A percentile compares a stretch with the other conserved stretches of the same genome.
phyloP scores from a whole-genome alignment of 768 basidiomycete genomes.

The Pisolithus microcarpus region DNA sequence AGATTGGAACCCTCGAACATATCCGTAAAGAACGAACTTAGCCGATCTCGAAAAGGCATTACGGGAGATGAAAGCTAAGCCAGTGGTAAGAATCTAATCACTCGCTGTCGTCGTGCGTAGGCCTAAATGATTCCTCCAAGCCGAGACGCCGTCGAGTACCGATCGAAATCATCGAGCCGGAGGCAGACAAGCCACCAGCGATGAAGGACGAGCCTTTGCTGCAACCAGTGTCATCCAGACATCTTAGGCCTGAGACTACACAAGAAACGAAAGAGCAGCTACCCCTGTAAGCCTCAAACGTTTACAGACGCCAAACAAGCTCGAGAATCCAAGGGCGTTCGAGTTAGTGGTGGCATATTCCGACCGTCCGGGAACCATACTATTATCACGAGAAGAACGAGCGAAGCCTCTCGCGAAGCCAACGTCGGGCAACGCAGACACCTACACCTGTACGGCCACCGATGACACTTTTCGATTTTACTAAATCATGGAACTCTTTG shows the following conservation, averaged over 20 bases:
- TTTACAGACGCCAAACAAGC: slow-evolving; percentile 56
- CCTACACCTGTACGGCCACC: slow-evolving; percentile 22
- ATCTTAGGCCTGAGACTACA: slow-evolving; percentile 15
- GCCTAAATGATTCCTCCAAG: not conserved
- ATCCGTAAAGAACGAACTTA: slow-evolving; percentile 57
- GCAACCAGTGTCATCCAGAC: slow-evolving; percentile 35
- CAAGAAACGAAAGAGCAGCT: slow-evolving; percentile 4
- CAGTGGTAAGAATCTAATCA: slow-evolving; percentile 8
- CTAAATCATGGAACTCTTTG: slow-evolving; percentile 47
- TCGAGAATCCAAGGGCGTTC: slow-evolving; percentile 40
- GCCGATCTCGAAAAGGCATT: slow-evolving; percentile 39
- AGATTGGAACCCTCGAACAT: slow-evolving; percentile 58
- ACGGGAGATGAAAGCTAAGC: slow-evolving; percentile 29
- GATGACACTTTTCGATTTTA: slow-evolving; percentile 56
- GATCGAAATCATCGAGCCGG: slow-evolving; percentile 49
- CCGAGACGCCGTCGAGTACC: slow-evolving; percentile 55
- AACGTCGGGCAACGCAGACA: slow-evolving; percentile 1
- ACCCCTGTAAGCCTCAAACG: slow-evolving; percentile 22
- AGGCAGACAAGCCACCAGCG: slow-evolving; percentile 4
- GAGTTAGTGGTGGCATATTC: slow-evolving; percentile 69
- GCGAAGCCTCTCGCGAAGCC: slow-evolving; percentile 4
- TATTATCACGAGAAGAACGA: slow-evolving; percentile 38
- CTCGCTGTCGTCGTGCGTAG: not conserved
- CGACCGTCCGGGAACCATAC: slow-evolving; percentile 54
- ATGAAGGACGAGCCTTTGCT: slow-evolving; percentile 23